Evolutionary conservation across 805 yeast species (phyloP).

Genomic region (Metschnikowia bowlesiae): DNA sequence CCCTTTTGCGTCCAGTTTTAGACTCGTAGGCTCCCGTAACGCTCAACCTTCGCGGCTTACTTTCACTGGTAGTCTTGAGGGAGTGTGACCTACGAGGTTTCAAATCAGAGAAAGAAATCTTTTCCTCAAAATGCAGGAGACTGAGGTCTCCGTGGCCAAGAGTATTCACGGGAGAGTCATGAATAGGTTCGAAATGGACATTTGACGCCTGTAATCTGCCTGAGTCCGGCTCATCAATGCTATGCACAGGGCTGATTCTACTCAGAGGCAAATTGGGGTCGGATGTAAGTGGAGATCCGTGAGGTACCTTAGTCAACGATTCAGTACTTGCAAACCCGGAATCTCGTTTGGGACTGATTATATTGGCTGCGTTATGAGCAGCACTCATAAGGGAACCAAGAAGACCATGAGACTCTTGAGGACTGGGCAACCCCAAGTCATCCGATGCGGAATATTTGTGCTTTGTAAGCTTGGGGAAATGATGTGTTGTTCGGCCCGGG

Average conservation of each 20-base stretch:
- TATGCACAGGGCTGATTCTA: background rate
- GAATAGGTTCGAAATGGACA: conserved; percentile 45
- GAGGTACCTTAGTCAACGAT: background rate
- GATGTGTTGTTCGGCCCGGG: background rate
- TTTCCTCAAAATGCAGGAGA: conserved; percentile 24
- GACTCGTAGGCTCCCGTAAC: conserved; percentile 17
- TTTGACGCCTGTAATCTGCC: conserved; percentile 16
- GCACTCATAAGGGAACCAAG: conserved; percentile 42
- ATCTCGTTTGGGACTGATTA: conserved; percentile 13
- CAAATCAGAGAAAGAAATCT: background rate
- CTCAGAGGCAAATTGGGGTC: background rate
- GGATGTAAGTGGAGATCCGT: background rate
- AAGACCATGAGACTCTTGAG: conserved; percentile 27
- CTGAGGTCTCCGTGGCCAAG: conserved; percentile 48
- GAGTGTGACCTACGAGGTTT: conserved; percentile 13
- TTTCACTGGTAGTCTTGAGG: conserved; percentile 8
- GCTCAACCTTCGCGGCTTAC: conserved; percentile 14
- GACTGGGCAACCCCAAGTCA: background rate
- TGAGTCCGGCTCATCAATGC: background rate
- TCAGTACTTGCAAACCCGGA: background rate
- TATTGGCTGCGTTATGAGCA: conserved; percentile 44
- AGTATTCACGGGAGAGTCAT: conserved; percentile 44
- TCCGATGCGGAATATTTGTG: background rate
- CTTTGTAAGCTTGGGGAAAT: background rate
- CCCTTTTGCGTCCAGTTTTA: conserved; percentile 21